Conservation (phyloP, 345 rosid species). For the Syzygium oleosum region DNA sequence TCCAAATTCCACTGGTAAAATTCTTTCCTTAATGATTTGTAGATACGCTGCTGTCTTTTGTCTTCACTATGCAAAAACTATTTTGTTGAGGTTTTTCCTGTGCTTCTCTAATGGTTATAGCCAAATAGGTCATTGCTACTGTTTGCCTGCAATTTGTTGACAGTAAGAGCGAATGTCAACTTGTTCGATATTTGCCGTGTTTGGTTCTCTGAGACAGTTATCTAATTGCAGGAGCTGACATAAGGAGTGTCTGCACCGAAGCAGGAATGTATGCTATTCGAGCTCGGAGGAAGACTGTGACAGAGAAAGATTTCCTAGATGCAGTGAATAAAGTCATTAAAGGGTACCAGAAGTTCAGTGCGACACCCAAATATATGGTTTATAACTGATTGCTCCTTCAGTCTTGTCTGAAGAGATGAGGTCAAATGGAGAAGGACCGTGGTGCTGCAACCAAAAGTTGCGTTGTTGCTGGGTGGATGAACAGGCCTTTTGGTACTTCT, state of each 20-base stretch:
- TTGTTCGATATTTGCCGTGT: neutral
- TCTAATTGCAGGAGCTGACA: slow-evolving; percentile 54
- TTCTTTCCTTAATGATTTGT: neutral
- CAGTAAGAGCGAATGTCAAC: neutral
- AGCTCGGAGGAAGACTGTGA: slow-evolving; percentile 83
- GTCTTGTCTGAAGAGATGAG: neutral
- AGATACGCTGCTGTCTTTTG: neutral
- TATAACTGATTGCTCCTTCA: slow-evolving; percentile 36
- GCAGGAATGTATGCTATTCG: slow-evolving; percentile 94
- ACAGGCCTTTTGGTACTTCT: neutral
- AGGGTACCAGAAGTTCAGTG: slow-evolving; percentile 94
- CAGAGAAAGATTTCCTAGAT: slow-evolving; percentile 87
- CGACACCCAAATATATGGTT: slow-evolving; percentile 93
- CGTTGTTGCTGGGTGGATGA: neutral
- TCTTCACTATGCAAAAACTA: neutral
- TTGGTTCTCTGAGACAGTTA: neutral
- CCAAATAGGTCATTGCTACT: neutral
- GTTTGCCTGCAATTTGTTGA: neutral
- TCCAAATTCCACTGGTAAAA: slow-evolving; percentile 71
- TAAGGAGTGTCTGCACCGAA: slow-evolving; percentile 90
- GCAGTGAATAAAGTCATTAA: slow-evolving; percentile 96
- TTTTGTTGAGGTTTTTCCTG: neutral
- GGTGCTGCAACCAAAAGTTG: neutral
- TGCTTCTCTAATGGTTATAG: neutral
- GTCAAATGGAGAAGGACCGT: neutral